Evolutionary conservation across 2,329 filamentous ascomycete genomes (phyloP), one percentile per base, ranked within the genome.

Genomic region (Trichoderma sp.): DNA sequence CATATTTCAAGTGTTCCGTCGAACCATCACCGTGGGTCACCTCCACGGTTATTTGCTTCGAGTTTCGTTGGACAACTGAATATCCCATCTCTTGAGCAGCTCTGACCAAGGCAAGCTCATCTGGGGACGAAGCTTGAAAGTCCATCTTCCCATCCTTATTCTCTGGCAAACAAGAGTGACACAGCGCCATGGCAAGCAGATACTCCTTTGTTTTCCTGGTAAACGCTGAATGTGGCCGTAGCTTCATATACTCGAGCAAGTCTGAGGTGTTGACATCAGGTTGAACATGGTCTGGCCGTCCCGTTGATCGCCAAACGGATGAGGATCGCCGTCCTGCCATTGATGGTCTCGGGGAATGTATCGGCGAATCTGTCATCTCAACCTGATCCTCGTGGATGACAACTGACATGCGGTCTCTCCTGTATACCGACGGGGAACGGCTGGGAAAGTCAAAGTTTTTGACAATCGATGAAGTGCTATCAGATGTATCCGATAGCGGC

Each of bases 121-220:
- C 94, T 0, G 94, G 94, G 0, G 94, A 97, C 0, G 94, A 91
- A 19, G 94, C 92, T 79, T 97, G 94, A 75, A 92, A 97, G 8
- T 90, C 87, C n/a, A 92, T 85, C 47, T 88, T 83, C 4, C 91
- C 93, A 74, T 91, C 85, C 10, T 77, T 88, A 56, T 89, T 83
- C 77, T 98, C 94, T 0, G 95, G 94, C 29, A 97, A 83, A 76
- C 94, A 97, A 0, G 94, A 97, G 77, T 98, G 94, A 73, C 95
- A 97, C 1, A 98, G 83, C 0, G 94, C 93, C 75, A 97, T 86
- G 0, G 91, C 91, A 4, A 98, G 83, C 4, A 98, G 87, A 73
- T 96, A 96, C 76, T 96, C 89, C 70, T 90, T 91, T 0, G 91
- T 92, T 75, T 92, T 94, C 70, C 87, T 87, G 0, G 94, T 89